Base-by-base conservation (phyloP, 2,329 filamentous ascomycete genomes). In the Fusarium sp. region DNA sequence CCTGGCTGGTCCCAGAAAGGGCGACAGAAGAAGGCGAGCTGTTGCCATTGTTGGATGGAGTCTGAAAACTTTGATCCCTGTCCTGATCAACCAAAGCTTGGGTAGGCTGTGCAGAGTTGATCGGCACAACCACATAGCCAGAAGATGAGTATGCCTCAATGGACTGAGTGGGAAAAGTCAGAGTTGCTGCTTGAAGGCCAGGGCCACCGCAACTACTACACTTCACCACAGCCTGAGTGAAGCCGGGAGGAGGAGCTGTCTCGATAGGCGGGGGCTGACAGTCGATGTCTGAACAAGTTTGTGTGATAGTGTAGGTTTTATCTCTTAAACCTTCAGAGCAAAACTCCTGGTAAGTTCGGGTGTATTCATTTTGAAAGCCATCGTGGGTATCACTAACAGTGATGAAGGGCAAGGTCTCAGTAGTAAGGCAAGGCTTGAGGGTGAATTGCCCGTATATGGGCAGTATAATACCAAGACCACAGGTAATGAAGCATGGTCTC, bases 141-240 rank as follows among this genome's bases (percentile, higher is more conserved):
- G 38, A 64, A 4, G 50, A 63, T 8, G 61, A 63, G n/a, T 64
- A 63, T 40, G 61, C 59, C n/a, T 49, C 15, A 1, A 45, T 9
- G 22, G 59, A 63, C 17, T 63, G 21, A 2, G 10, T 26, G 3
- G 61, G 61, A 4, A 63, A 63, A 2, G 61, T 63, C 28, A 63
- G 21, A 2, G 58, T 63, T 5, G 59, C 61, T 0, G 63, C 33
- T 1, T 64, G 54, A 0, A 51, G 57, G 1, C 51, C 61, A 3
- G 45, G 11, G 0, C 44, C 44, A n/a, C 59, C 61, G 2, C 61
- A 63, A 0, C n/a, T 43, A 4, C 40, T 55, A 21, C 61, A 63
- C 17, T 64, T 57, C 4, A 63, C 59, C 1, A 63, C n/a, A 3
- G 58, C 61, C 5, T 39, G 22, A 2, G 61, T 63, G 11, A 63